Evolutionary conservation across 805 yeast species (phyloP).

Genomic region (Myxozyma mucilagina): DNA sequence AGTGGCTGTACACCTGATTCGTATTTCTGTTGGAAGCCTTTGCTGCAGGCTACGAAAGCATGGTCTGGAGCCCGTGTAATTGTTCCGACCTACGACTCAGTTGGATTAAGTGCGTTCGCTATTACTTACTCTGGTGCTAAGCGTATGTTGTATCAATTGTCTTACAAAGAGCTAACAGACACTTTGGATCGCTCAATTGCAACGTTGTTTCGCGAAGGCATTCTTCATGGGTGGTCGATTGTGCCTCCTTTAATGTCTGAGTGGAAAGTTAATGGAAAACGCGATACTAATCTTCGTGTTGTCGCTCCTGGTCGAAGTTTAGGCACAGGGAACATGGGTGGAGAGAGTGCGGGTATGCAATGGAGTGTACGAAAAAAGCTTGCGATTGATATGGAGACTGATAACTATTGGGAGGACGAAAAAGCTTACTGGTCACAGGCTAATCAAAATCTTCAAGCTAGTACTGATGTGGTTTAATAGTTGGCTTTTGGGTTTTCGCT

Average conservation of each 20-base stretch:
- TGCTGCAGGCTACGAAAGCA: not conserved
- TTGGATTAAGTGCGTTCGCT: constrained; percentile 11
- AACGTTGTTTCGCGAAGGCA: constrained; percentile 1
- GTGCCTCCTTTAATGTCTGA: constrained; percentile 16
- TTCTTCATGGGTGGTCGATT: constrained; percentile 11
- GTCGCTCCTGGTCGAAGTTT: not conserved
- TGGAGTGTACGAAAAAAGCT: constrained; percentile 2
- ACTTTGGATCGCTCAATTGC: constrained; percentile 13
- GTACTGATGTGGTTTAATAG: no score
- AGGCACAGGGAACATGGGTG: not conserved
- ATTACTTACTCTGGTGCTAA: constrained; percentile 18
- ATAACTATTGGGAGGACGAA: constrained; percentile 3
- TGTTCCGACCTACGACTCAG: constrained; percentile 10
- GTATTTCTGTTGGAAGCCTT: constrained; percentile 8
- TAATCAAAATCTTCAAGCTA: not conserved
- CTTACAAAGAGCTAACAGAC: constrained; percentile 13
- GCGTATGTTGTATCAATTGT: constrained; percentile 15
- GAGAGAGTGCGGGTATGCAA: constrained; percentile 1
- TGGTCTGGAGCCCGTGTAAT: constrained; percentile 2
- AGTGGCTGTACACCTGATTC: not conserved
- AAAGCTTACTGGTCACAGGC: not conserved
- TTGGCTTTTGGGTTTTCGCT: no score
- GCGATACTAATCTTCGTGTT: constrained; percentile 10
- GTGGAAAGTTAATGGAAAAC: constrained; percentile 15
- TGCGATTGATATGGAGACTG: not conserved